phyloP scores from a whole-genome alignment of 176 grass and related monocot genomes.

The Saccharum officinarum region DNA sequence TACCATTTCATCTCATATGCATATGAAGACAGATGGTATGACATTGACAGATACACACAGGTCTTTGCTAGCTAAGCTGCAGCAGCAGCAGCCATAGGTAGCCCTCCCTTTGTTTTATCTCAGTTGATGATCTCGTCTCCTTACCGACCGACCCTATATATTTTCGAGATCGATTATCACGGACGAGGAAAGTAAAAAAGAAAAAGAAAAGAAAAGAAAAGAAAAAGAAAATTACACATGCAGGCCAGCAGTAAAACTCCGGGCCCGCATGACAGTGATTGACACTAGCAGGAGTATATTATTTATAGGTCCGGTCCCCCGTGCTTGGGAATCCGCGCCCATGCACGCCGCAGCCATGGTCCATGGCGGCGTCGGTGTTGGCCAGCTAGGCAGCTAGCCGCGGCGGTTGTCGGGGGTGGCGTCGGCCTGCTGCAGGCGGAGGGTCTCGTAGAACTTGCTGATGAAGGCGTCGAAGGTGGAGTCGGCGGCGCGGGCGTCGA shows the following conservation, averaged over 20 bases:
- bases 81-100: too few species aligned
- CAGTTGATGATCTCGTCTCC: slow-evolving; percentile 45
- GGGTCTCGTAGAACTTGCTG: slow-evolving; percentile 72
- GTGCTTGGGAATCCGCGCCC: neutral
- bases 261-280: slow-evolving; percentile 38
- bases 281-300: neutral
- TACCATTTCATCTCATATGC: too few species aligned
- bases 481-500: slow-evolving; percentile 54
- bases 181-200: slow-evolving; percentile 26
- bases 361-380: too few species aligned
- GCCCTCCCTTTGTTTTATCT: neutral
- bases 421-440: slow-evolving; percentile 54
- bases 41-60: slow-evolving; percentile 30
- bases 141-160: neutral
- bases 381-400: neutral
- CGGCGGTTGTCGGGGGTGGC: slow-evolving; percentile 66
- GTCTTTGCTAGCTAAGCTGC: neutral
- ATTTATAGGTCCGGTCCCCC: neutral
- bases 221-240: slow-evolving; percentile 18
- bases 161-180: slow-evolving; percentile 36
- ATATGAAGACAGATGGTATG: neutral
- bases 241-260: slow-evolving; percentile 42
- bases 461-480: slow-evolving; percentile 67
- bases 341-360: neutral
- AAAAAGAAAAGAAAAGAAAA: too few species aligned